A percentile compares a stretch with the other conserved stretches of the same genome.
phyloP scores from a whole-genome alignment of 1,284 basidiomycete genomes.

The Trametes versicolor region DNA sequence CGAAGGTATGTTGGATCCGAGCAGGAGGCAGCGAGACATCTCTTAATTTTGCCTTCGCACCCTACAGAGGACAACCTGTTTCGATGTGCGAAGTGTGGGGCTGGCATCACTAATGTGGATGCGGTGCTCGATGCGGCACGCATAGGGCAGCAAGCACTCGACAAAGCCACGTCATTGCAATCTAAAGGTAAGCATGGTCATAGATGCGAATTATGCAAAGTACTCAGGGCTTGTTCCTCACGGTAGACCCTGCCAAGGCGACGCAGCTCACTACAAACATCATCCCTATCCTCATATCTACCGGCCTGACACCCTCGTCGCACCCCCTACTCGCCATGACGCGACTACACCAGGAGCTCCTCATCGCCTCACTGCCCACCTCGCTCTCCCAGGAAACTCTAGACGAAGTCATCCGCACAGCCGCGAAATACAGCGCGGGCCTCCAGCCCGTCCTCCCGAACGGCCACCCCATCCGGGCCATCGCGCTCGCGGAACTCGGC shows the following conservation, averaged over 20 bases:
- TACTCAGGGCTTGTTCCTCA: neutral
- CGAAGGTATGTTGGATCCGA: slow-evolving; percentile 54
- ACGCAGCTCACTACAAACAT: slow-evolving; percentile 71
- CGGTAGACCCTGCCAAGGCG: slow-evolving; percentile 64
- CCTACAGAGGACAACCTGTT: slow-evolving; percentile 53
- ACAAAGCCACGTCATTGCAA: slow-evolving; percentile 72
- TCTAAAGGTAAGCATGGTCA: slow-evolving; percentile 53
- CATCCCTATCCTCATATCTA: slow-evolving; percentile 65
- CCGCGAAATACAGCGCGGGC: slow-evolving; percentile 67
- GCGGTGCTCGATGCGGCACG: slow-evolving; percentile 67
- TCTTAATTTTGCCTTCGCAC: neutral
- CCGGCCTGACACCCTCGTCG: slow-evolving; percentile 64
- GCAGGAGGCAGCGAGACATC: neutral
- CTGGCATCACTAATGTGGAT: slow-evolving; percentile 58
- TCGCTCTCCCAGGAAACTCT: slow-evolving; percentile 57
- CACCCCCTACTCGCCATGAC: slow-evolving; percentile 83
- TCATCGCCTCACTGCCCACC: slow-evolving; percentile 60
- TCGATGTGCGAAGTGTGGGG: slow-evolving; percentile 70
- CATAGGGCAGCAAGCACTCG: slow-evolving; percentile 73
- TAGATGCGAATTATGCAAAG: too few species aligned
- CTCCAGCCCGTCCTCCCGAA: slow-evolving; percentile 61
- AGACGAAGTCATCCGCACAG: slow-evolving; percentile 71
- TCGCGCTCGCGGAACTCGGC: slow-evolving; percentile 83
- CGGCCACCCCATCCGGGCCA: slow-evolving; percentile 83
- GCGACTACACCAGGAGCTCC: slow-evolving; percentile 73